These are phyloP conservation scores for Suillus variegatus DNA, from an alignment of 768 basidiomycete species.

Conservation along the genomic window DNA sequence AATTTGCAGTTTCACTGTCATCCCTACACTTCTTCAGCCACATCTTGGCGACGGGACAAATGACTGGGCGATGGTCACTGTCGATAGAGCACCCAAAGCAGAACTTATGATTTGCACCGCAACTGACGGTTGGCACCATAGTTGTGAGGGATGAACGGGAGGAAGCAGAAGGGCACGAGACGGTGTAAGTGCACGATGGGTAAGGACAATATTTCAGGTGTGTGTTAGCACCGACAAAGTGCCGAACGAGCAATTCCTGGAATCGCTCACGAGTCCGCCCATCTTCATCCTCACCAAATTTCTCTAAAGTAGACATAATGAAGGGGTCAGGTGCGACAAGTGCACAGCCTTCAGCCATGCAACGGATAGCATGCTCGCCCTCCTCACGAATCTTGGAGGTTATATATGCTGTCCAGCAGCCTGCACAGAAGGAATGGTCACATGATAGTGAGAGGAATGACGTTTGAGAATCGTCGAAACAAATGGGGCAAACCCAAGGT, in stretches of 20 bases:
- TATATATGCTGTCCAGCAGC: conserved; percentile 84
- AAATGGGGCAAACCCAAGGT: conserved; percentile 89
- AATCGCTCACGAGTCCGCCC: conserved; percentile 64
- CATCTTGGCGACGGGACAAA: conserved; percentile 85
- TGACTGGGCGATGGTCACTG: conserved; percentile 87
- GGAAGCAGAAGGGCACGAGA: conserved; percentile 83
- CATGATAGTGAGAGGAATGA: conserved; percentile 77
- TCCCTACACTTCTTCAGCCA: conserved; percentile 98
- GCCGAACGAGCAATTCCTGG: conserved; percentile 83
- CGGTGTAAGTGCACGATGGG: conserved; percentile 92
- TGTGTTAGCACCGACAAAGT: conserved; percentile 84
- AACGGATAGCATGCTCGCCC: conserved; percentile 69
- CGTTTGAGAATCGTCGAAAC: conserved; percentile 79
- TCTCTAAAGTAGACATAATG: conserved; percentile 53
- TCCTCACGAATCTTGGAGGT: conserved; percentile 82
- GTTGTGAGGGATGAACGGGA: conserved; percentile 71
- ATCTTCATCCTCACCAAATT: conserved; percentile 36
- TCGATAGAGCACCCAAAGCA: conserved; percentile 95
- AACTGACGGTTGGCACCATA: conserved; percentile 87
- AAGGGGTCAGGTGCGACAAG: conserved; percentile 67
- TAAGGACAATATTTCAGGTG: conserved; percentile 94
- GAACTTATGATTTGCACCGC: conserved; percentile 80
- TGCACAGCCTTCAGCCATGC: conserved; percentile 80
- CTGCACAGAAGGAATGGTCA: conserved; percentile 80
- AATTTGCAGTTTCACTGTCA: conserved; percentile 98